Base-by-base conservation (phyloP, 768 basidiomycete species). In the Psilocybe cubensis region DNA sequence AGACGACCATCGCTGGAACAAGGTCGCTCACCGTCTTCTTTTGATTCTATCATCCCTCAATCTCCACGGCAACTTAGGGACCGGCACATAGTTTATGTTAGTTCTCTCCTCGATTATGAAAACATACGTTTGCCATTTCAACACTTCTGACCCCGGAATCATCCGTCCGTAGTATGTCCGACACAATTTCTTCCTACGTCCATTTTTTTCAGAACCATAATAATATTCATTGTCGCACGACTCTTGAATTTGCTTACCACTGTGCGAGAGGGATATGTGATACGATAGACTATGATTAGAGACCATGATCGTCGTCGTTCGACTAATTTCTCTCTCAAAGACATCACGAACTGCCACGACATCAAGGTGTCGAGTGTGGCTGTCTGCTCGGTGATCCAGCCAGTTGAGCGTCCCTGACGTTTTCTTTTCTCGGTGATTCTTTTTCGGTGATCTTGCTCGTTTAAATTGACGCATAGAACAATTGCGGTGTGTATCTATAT, bases 1-100 rank as follows among this genome's bases (percentile, higher is more conserved):
- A 43, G 44, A 53, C 43, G 14, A 17, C 56, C 58, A 57, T 63
- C 61, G 61, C 56, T 61, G 64, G 70, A 72, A 72, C 69, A 72
- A 72, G 64, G 63, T 23, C 62, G 57, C 35, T 20, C 25, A 40
- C 29, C 12, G 23, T 24, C 29, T 35, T 33, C 21, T 50, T 57
- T 56, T 55, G 60, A 60, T 52, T 50, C 59, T 18, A 20, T 29
- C 14, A 44, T 41, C 38, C 49, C 53, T 35, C 47, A 46, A 58
- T 57, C 33, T 57, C 56, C 63, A 52, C 61, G 55, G 43, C 62
- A 66, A 64, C 67, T 51, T 25, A 28, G 33, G 47, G 41, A 38
- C 28, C 43, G 42, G 35, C 35, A 38, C 14, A 38, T 38, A 38
- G 35, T 38, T 38, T 55, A 25, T 40, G 18, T 54, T 14, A 28